Percentiles rank a stretch among this genome's conserved stretches.
Conservation (phyloP, 2,329 filamentous ascomycete genomes). For the Colletotrichum sp. region DNA sequence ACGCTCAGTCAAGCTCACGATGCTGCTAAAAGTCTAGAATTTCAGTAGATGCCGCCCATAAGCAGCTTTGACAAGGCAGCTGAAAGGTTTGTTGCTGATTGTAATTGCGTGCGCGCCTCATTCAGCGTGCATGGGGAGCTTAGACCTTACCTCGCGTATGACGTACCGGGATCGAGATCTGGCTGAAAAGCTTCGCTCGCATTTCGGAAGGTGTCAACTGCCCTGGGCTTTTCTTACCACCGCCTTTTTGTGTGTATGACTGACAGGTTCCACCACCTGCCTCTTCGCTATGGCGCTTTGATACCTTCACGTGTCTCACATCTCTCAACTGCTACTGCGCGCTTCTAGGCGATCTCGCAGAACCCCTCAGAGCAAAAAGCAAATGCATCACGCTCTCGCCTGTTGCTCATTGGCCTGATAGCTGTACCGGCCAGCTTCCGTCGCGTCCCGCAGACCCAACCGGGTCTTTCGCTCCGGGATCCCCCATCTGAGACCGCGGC, state of each 20-base stretch:
- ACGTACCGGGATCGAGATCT: conserved; percentile 9
- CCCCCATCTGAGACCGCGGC: neutral
- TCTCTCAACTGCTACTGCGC: neutral
- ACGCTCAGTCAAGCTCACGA: neutral
- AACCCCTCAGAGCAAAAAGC: neutral
- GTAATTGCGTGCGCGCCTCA: neutral
- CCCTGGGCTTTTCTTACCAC: neutral
- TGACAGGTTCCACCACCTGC: neutral
- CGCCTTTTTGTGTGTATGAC: neutral
- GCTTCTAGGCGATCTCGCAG: neutral
- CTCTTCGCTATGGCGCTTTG: neutral
- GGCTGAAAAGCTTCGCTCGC: neutral
- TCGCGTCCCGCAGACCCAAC: neutral
- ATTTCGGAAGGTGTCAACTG: neutral
- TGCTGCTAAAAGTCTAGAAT: neutral
- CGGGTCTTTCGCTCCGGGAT: neutral
- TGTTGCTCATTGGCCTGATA: neutral
- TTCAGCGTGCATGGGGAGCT: neutral
- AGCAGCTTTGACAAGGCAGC: neutral
- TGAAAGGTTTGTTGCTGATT: neutral
- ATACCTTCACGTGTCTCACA: neutral
- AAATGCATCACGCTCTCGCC: neutral
- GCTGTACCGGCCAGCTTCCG: neutral
- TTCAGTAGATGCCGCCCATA: neutral
- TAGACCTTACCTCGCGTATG: neutral